Base-by-base conservation (phyloP, 2,329 filamentous ascomycete species). In the Penicillium expansum region DNA sequence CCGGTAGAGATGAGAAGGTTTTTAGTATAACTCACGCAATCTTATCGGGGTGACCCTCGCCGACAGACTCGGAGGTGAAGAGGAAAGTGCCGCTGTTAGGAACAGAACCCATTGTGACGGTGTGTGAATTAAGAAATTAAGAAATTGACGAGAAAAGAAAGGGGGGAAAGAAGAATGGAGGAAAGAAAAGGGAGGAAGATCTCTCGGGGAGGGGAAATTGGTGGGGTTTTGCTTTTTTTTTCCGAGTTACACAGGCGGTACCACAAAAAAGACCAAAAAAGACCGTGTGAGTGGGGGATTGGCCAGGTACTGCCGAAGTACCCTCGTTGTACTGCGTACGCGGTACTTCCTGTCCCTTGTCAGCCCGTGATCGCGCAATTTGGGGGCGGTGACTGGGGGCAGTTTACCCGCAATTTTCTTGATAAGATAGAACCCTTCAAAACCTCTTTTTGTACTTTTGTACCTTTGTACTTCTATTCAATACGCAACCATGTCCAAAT, bases 21-120 rank as follows among this genome's bases (percentile, higher is more conserved):
- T 9, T 49, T 44, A 57, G 47, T 39, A 30, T 42, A 54, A 76
- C 79, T 65, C 74, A 86, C 83, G 90, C 91, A 76, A 96, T 96
- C 89, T 96, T 96, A 80, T 96, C 92, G 72, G 92, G 91, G 82
- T 96, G 92, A 68, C 90, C 90, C 81, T 93, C 90, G 76, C 90
- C 90, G 73, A 93, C 90, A 57, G 90, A 92, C 80, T 94, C 90
- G 77, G 90, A 94, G 71, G 90, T 94, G 85, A 93, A 93, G 67
- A 93, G 85, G 82, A 93, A 93, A 69, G 86, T 90, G 64, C 87
- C 88, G 33, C 78, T 77, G 71, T 74, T 77, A 67, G 74, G 73
- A 64, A 82, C 76, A 77, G 82, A 83, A 75, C 78, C 76, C 86
- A 89, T 89, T 79, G 73, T 86, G 81, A 77, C 57, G 55, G 51